These are phyloP conservation scores for Pythium aphanidermatum DNA, from an alignment of 352 stramenopile species.

Conservation along the genomic window DNA sequence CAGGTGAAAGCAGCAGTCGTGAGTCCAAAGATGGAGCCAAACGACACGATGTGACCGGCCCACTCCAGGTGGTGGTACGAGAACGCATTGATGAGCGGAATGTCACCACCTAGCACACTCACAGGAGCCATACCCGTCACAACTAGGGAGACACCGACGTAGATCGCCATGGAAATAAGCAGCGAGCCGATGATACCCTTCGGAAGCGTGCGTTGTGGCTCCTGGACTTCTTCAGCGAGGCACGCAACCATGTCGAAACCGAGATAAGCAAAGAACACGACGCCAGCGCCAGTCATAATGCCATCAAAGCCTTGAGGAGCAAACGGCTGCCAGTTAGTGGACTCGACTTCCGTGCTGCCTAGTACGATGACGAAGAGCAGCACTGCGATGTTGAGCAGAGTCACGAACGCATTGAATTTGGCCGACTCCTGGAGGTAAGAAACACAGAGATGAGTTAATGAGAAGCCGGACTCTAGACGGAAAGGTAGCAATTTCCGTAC, in stretches of 20 bases:
- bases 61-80: slow-evolving; percentile 60
- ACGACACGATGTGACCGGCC: slow-evolving; percentile 82
- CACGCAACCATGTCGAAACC: slow-evolving; percentile 93
- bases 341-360: slow-evolving; percentile 71
- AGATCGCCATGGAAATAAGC: slow-evolving; percentile 89
- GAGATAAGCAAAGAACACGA: slow-evolving; percentile 91
- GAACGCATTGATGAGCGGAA: slow-evolving; percentile 85
- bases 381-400: slow-evolving; percentile 85
- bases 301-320: slow-evolving; percentile 80
- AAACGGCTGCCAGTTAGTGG: slow-evolving; percentile 78
- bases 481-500: too few species aligned
- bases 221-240: slow-evolving; percentile 87
- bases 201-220: slow-evolving; percentile 86
- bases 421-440: too few species aligned
- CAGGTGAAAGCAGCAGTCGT: slow-evolving; percentile 89
- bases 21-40: slow-evolving; percentile 90
- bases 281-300: slow-evolving; percentile 81
- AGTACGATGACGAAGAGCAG: slow-evolving; percentile 86
- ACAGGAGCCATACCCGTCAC: slow-evolving; percentile 86
- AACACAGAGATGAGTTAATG: too few species aligned
- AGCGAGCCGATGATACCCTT: slow-evolving; percentile 91
- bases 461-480: too few species aligned
- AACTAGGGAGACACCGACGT: slow-evolving; percentile 84
- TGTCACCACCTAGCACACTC: slow-evolving; percentile 55
- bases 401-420: slow-evolving; percentile 90